phyloP scores from a whole-genome alignment of 2,329 filamentous ascomycete species.

The Ophiostoma sp. region DNA sequence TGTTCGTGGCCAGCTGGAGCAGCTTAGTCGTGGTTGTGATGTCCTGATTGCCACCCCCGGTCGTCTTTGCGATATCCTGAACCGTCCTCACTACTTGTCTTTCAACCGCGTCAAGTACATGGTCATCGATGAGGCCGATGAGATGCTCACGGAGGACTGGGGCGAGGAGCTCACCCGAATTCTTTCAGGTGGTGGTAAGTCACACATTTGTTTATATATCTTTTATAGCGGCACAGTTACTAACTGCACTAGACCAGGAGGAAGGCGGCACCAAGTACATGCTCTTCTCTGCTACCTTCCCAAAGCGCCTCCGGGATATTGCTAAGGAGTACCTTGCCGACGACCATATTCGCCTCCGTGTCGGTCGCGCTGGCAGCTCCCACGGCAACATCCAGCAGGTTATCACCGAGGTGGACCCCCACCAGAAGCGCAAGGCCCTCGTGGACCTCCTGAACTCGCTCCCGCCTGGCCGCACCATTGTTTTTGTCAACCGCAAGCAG shows the following conservation, averaged over 20 bases:
- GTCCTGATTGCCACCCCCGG: constrained; percentile 84
- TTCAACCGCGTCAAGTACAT: constrained; percentile 72
- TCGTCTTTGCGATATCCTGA: constrained; percentile 78
- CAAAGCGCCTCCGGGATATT: constrained; percentile 68
- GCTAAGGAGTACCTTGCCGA: constrained; percentile 70
- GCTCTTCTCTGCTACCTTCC: constrained; percentile 95
- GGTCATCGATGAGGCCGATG: constrained; percentile 91
- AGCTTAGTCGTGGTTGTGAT: constrained; percentile 81
- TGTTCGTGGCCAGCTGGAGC: constrained; percentile 59
- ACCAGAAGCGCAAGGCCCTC: constrained; percentile 64
- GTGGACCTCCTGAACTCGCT: constrained; percentile 66
- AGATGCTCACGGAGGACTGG: constrained; percentile 80
- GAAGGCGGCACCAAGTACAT: constrained; percentile 64
- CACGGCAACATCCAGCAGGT: constrained; percentile 79
- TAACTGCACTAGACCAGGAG: constrained; percentile 55
- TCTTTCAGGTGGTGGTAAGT: constrained; percentile 72
- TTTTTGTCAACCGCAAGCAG: constrained; percentile 82
- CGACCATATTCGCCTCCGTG: constrained; percentile 72
- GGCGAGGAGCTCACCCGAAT: constrained; percentile 68
- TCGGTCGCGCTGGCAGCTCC: constrained; percentile 79
- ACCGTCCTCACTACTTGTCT: constrained; percentile 61
- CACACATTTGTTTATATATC: not conserved
- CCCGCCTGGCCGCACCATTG: constrained; percentile 70
- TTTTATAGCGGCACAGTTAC: not conserved
- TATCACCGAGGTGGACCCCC: constrained; percentile 60